These are phyloP conservation scores for Kernera saxatilis DNA, from an alignment of 345 rosid genomes.

Conservation along the genomic window DNA sequence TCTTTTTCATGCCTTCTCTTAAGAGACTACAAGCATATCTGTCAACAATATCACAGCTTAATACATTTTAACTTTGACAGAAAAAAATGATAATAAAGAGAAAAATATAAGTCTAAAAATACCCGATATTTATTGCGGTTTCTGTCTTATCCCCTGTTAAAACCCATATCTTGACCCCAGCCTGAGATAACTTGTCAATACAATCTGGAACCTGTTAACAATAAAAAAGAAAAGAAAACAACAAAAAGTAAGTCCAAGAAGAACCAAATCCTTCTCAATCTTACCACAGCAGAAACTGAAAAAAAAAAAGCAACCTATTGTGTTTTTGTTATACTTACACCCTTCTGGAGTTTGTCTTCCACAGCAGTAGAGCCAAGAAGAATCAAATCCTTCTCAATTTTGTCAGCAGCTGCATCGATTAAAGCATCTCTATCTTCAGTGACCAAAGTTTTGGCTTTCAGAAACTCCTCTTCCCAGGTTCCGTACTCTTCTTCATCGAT, in stretches of 20 bases:
- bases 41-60: constrained; percentile 20
- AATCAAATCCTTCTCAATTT: constrained; percentile 61
- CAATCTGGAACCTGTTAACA: constrained; percentile 65
- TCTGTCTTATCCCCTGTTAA: constrained; percentile 91
- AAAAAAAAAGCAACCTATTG: background rate
- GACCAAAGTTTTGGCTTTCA: constrained; percentile 49
- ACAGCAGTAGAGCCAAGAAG: constrained; percentile 97
- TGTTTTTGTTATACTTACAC: constrained; percentile 42
- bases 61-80: background rate
- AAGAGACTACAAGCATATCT: constrained; percentile 84
- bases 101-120: background rate
- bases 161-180: constrained; percentile 80
- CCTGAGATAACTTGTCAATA: constrained; percentile 69
- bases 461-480: constrained; percentile 55
- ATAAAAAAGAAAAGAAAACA: background rate
- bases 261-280: background rate
- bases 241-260: background rate
- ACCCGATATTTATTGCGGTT: constrained; percentile 94
- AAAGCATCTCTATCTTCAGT: constrained; percentile 49
- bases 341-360: constrained; percentile 86
- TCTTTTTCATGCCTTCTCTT: constrained; percentile 64
- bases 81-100: background rate
- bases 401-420: constrained; percentile 51
- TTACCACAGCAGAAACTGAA: background rate
- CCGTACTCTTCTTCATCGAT: constrained; percentile 56